These are phyloP conservation scores for Neonectria sp. DNA, from an alignment of 2,329 filamentous ascomycete species.

Conservation along the genomic window DNA sequence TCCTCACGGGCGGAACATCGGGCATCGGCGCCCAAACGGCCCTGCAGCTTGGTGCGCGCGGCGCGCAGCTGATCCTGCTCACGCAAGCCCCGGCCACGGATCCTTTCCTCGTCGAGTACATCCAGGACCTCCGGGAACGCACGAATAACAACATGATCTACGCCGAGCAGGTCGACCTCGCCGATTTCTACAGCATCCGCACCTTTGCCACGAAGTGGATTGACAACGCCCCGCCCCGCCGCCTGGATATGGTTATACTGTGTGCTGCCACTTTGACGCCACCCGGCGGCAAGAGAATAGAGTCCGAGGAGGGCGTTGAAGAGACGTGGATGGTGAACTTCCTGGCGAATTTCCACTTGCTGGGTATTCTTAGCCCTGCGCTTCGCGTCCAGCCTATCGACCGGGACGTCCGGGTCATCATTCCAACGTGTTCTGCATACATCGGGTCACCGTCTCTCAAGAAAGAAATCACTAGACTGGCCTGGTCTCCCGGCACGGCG, in stretches of 20 bases:
- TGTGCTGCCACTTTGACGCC: constrained; percentile 86
- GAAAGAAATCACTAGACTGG: constrained; percentile 63
- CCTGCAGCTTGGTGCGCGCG: constrained; percentile 81
- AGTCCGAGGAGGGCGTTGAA: constrained; percentile 86
- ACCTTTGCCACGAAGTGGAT: constrained; percentile 98
- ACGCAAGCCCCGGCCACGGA: constrained; percentile 87
- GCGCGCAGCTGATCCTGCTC: constrained; percentile 92
- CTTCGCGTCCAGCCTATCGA: constrained; percentile 93
- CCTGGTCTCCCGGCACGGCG: constrained; percentile 69
- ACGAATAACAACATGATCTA: constrained; percentile 92
- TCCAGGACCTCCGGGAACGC: constrained; percentile 85
- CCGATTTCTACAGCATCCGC: constrained; percentile 90
- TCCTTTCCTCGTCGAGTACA: constrained; percentile 91
- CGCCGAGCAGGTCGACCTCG: constrained; percentile 93
- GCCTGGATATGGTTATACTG: constrained; percentile 91
- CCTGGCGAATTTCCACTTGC: constrained; percentile 93
- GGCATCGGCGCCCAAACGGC: constrained; percentile 88
- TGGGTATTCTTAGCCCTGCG: constrained; percentile 92
- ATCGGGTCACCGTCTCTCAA: constrained; percentile 80
- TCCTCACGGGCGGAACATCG: constrained; percentile 95
- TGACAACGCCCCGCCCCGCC: constrained; percentile 90
- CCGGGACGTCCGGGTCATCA: constrained; percentile 89
- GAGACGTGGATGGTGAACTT: constrained; percentile 96
- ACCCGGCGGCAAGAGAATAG: constrained; percentile 69
- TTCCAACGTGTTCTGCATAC: constrained; percentile 91